Evolutionary conservation across 805 yeast genomes (phyloP).

Genomic region (Hermanozyma aechmeae): DNA sequence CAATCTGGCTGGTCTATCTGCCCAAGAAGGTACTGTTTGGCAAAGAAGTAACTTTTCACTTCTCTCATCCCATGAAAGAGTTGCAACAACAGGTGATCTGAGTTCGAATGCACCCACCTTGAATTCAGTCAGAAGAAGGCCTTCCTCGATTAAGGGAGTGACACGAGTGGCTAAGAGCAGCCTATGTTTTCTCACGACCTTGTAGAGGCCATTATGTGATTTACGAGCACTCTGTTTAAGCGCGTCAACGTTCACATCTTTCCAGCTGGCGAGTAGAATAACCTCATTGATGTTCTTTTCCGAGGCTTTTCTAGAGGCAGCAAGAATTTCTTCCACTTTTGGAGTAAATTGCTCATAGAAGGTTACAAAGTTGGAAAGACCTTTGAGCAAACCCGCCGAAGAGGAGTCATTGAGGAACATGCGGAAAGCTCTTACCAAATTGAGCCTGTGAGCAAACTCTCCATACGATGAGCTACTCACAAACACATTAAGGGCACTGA

Average conservation of each 20-base stretch:
- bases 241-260: constrained; percentile 90
- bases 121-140: too few relatives aligned
- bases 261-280: constrained; percentile 90
- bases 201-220: constrained; percentile 79
- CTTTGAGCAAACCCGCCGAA: constrained; percentile 17
- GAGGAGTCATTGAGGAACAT: constrained; percentile 31
- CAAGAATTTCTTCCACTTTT: constrained; percentile 37
- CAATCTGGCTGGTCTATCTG: constrained; percentile 46
- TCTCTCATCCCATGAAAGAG: too few relatives aligned
- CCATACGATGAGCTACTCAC: constrained; percentile 72
- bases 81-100: too few relatives aligned
- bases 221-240: constrained; percentile 87
- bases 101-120: too few relatives aligned
- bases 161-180: constrained; percentile 45
- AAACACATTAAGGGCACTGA: constrained; percentile 60
- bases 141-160: constrained; percentile 48
- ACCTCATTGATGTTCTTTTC: constrained; percentile 80
- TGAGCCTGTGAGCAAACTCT: constrained; percentile 53
- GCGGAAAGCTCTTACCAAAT: constrained; percentile 55
- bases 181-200: constrained; percentile 75
- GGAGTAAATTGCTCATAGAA: constrained; percentile 63
- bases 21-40: constrained; percentile 37
- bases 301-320: constrained; percentile 39
- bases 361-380: constrained; percentile 47
- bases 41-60: too few relatives aligned